Evolutionary conservation across 257 asterid genomes (phyloP).

Genomic region (Nicotiana noctiflora): DNA sequence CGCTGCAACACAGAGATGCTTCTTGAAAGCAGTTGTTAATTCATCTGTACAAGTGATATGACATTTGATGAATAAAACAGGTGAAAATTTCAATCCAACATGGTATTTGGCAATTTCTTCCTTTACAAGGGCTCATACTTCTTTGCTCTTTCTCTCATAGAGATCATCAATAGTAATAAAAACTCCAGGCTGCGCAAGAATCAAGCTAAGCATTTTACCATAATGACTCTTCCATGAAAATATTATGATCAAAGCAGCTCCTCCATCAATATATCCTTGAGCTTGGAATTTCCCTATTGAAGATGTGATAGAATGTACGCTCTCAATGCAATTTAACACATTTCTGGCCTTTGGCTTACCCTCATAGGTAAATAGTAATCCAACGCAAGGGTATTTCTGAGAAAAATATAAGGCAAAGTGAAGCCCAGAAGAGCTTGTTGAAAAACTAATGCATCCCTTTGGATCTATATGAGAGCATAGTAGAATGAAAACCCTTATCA

Average conservation of each 20-base stretch:
- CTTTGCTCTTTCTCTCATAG: slow-evolving; percentile 42
- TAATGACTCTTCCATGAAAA: too few species aligned
- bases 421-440: too few species aligned
- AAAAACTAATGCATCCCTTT: too few species aligned
- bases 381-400: too few species aligned
- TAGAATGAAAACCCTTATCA: too few species aligned
- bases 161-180: slow-evolving; percentile 58
- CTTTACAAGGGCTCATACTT: slow-evolving; percentile 28
- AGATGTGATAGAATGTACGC: too few species aligned
- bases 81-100: slow-evolving; percentile 28
- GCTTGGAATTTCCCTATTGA: too few species aligned
- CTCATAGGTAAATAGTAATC: neutral
- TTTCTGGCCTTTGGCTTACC: neutral
- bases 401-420: too few species aligned
- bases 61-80: slow-evolving; percentile 44
- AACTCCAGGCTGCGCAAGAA: slow-evolving; percentile 65
- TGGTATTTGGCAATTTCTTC: slow-evolving; percentile 43
- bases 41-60: slow-evolving; percentile 56
- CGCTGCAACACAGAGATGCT: too few species aligned
- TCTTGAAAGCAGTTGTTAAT: slow-evolving; percentile 49
- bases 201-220: slow-evolving; percentile 49
- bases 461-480: too few species aligned
- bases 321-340: neutral
- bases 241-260: too few species aligned
- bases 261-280: too few species aligned